Evolutionary conservation across 148 eudicot genomes (phyloP), one percentile per base, ranked within the genome.

Genomic region (Suaeda aralocaspica): DNA sequence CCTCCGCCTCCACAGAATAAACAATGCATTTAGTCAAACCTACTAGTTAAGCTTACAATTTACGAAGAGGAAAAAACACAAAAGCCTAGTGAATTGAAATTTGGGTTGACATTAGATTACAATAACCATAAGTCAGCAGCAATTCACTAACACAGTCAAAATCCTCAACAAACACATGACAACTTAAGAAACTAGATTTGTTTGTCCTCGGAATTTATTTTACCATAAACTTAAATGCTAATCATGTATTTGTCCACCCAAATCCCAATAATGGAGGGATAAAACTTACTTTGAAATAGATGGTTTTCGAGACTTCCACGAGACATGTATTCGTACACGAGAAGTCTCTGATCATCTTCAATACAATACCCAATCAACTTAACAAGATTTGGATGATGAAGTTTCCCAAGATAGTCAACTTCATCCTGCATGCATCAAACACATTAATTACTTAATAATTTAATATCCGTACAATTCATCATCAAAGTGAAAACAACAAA

Each of bases 261-360:
- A n/a, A n/a, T n/a, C n/a, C n/a, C 53, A 64, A 53, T 52, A n/a
- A 41, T 15, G 3, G 24, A 46, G 2, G 67, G 45, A 21, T n/a
- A 13, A 66, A n/a, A 77, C 96, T 89, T 77, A 94, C 98, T 87
- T 80, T 96, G 82, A 55, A 94, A 94, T 44, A 91, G 98, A 86
- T 94, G 98, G 70, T 94, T 94, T 69, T 94, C 97, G 53, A 94
- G 96, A 87, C 98, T 94, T 82, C 98, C 98, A 59, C 98, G 98
- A 68, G 92, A 84, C 98, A 94, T 89, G 65, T 91, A 94, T 70
- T 94, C 97, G 28, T 94, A 94, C 16, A 94, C 98, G 49, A 94
- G 98, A 64, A 94, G 83, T 81, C 98, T 70, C 42, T 94, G 98
- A 79, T 94, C 98, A 71, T 89, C 97, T 77, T 94, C 97, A 12